Evolutionary conservation across 2,329 filamentous ascomycete genomes (phyloP).

Genomic region (Proliferodiscus dingleyae): DNA sequence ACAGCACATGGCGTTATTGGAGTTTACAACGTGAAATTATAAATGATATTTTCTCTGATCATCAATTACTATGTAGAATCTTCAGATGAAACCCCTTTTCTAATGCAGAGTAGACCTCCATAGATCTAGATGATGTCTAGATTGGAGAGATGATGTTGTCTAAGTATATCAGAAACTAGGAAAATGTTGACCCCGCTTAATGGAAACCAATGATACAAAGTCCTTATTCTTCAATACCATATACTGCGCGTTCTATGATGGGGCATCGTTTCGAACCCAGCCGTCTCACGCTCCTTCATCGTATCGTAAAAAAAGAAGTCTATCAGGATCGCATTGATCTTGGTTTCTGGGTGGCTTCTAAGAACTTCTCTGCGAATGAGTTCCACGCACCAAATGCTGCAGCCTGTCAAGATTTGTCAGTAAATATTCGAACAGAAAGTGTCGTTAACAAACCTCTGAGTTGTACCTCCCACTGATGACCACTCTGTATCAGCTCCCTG

Average conservation of each 20-base stretch:
- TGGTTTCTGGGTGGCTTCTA: slow-evolving; percentile 63
- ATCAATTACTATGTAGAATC: too few species aligned
- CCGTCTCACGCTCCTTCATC: slow-evolving; percentile 76
- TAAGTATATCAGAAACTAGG: too few species aligned
- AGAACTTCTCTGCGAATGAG: slow-evolving; percentile 78
- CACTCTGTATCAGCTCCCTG: slow-evolving; percentile 62
- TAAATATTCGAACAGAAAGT: neutral
- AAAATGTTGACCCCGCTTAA: too few species aligned
- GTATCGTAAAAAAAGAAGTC: slow-evolving; percentile 97
- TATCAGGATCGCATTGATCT: slow-evolving; percentile 83
- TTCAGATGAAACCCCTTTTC: too few species aligned
- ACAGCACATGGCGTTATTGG: neutral
- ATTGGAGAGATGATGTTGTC: too few species aligned
- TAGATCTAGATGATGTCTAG: too few species aligned
- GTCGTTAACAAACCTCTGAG: slow-evolving; percentile 58
- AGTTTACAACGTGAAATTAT: neutral
- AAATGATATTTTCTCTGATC: neutral
- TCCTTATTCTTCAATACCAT: slow-evolving; percentile 64
- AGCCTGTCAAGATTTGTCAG: slow-evolving; percentile 51
- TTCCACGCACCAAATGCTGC: slow-evolving; percentile 95
- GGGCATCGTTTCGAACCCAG: slow-evolving; percentile 58
- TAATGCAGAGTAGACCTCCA: too few species aligned
- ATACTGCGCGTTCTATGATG: slow-evolving; percentile 91
- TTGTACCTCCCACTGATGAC: slow-evolving; percentile 78
- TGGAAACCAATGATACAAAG: too few species aligned